Base-by-base conservation (phyloP, 1,284 basidiomycete species). In the Trametes polyzona region DNA sequence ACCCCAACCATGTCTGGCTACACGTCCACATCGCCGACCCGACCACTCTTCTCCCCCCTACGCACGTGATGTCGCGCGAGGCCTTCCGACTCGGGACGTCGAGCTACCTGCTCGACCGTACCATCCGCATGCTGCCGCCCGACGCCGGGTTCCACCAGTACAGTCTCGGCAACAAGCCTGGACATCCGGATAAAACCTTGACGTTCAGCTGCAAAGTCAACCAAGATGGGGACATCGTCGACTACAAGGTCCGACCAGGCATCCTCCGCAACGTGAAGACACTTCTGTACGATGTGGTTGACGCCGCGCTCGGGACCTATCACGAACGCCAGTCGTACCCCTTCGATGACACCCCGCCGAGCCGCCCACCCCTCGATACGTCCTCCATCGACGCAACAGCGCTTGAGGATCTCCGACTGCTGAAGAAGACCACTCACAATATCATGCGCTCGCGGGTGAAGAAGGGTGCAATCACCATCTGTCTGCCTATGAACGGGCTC, bases 11-110 rank as follows among this genome's bases (percentile, higher is more conserved):
- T 55, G 67, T 77, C 49, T 99, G 97, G 97, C 68, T 97, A 14
- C 96, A 98, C 67, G 79, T 92, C 17, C 96, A 99, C 69, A 82
- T 99, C 52, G 96, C 97, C 8, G 96, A 99, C 71, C 96, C 96
- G 0, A 96, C 94, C 0, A 78, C 89, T 1, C 69, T 88, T 55
- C 76, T 99, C n/a, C 85, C 86, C 16, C 88, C 87, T 0, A 80
- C 79, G 0, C 87, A 95, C 69, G 63, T 75, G 2, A 68, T 93
- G 1, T 78, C 87, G 0, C 72, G 78, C 29, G 67, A 75, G 3
- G 93, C 94, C 0, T 75, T 79, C 10, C 71, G 75, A 35, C 74
- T 77, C 52, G 75, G 74, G 1, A 72, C 80, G 44, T 83, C 87
- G 0, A 67, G 75, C 1, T 96, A 94, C 71, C 80, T 92, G 44